A percentile compares a stretch with the other conserved stretches of the same genome.
phyloP scores from a whole-genome alignment of 805 yeast species.

The Zygosaccharomyces bailii region DNA sequence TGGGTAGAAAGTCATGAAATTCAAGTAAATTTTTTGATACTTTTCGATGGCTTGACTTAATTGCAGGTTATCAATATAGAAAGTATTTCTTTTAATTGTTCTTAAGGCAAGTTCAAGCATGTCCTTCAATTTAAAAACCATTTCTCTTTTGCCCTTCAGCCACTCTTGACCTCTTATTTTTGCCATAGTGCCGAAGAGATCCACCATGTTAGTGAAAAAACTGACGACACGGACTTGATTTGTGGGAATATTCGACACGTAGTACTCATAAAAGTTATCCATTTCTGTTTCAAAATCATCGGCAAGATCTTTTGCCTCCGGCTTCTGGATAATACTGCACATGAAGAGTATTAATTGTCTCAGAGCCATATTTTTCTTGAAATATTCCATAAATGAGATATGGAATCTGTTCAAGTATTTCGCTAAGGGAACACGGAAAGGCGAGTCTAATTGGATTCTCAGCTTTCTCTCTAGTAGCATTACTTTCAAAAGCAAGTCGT shows the following conservation, averaged over 20 bases:
- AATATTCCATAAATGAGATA: conserved; percentile 66
- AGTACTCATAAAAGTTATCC: conserved; percentile 44
- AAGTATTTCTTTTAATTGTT: conserved; percentile 27
- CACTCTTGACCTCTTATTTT: conserved; percentile 50
- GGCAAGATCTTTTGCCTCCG: conserved; percentile 47
- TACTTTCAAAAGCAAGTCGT: conserved; percentile 74
- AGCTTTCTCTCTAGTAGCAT: conserved; percentile 75
- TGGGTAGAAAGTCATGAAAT: conserved; percentile 35
- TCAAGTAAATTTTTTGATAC: conserved; percentile 50
- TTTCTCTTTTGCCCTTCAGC: conserved; percentile 47
- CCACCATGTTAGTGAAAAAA: conserved; percentile 66
- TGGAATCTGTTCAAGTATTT: conserved; percentile 82
- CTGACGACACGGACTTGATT: conserved; percentile 37
- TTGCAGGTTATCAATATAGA: conserved; percentile 53
- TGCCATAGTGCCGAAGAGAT: conserved; percentile 54
- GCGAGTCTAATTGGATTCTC: conserved; percentile 81
- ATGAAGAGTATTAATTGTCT: conserved; percentile 50
- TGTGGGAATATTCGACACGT: conserved; percentile 43
- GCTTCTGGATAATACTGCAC: conserved; percentile 32
- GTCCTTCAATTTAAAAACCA: conserved; percentile 28
- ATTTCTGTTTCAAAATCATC: conserved; percentile 53
- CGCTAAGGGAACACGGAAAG: conserved; percentile 88
- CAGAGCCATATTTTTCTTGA: conserved; percentile 59
- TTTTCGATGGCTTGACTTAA: conserved; percentile 64
- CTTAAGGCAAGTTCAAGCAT: conserved; percentile 28